Percentiles rank a stretch among this genome's conserved stretches.
These are phyloP conservation scores for Sporothrix curviconia DNA, from an alignment of 2,329 filamentous ascomycete genomes.

Conservation along the genomic window DNA sequence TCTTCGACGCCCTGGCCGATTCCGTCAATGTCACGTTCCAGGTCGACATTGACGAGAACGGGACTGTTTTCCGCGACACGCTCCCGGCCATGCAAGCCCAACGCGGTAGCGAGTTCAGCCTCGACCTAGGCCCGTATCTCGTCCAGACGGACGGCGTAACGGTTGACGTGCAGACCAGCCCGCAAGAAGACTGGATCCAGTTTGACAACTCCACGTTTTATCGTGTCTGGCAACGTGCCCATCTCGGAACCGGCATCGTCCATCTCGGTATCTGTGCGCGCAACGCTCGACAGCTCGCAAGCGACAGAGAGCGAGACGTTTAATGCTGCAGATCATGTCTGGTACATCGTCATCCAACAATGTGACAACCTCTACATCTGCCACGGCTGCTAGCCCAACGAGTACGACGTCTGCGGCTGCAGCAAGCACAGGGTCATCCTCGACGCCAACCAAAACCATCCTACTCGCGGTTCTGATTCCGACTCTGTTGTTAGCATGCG, in stretches of 20 bases:
- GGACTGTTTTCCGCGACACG: slow-evolving; percentile 33
- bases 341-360: slow-evolving; percentile 22
- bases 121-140: slow-evolving; percentile 39
- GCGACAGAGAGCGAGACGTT: slow-evolving; percentile 34
- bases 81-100: slow-evolving; percentile 35
- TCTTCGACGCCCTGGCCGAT: slow-evolving; percentile 54
- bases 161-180: slow-evolving; percentile 31
- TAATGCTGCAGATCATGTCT: slow-evolving; percentile 30
- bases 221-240: slow-evolving; percentile 37
- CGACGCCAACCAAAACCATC: slow-evolving; percentile 23
- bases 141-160: slow-evolving; percentile 33
- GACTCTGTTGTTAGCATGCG: slow-evolving; percentile 32
- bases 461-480: slow-evolving; percentile 41
- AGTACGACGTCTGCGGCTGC: not conserved
- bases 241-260: slow-evolving; percentile 24
- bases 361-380: not conserved
- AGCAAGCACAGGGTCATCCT: not conserved
- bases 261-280: slow-evolving; percentile 26
- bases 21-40: slow-evolving; percentile 49
- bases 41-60: slow-evolving; percentile 26
- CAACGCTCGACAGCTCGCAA: slow-evolving; percentile 27
- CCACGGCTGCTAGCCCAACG: slow-evolving; percentile 2
- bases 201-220: slow-evolving; percentile 28
- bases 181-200: slow-evolving; percentile 38
- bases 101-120: slow-evolving; percentile 35